Evolutionary conservation across 1,284 basidiomycete species (phyloP), one percentile per base, ranked within the genome.

Genomic region (Phenoliferia sp.): DNA sequence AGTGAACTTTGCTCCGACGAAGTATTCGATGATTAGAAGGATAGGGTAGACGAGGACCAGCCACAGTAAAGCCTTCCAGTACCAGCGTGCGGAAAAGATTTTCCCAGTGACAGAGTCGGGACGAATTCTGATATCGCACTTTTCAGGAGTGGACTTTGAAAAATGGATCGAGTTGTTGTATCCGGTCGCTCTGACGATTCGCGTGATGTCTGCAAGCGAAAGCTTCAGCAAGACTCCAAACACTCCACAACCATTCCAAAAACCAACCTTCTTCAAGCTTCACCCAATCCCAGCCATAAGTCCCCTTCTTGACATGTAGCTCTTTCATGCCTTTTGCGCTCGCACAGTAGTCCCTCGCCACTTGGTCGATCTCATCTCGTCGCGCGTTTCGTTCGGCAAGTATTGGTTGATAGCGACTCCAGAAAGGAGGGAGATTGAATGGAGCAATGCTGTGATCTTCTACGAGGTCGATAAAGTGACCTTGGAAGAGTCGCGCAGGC

Each of bases 41-140:
- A 59, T 39, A 17, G 35, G 35, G 58, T 59, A 59, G 58, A 59
- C 35, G n/a, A 44, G 32, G 58, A 59, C 6, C 12, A 36, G 58
- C 58, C 58, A 56, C 31, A 56, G 55, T 16, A 56, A 32, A 32
- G 29, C 55, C 29, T 56, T 56, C 55, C 55, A 56, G 28, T 56
- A 56, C 55, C 55, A 56, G 31, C 28, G 2, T 16, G 29, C 15
- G 29, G 55, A 56, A 32, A 56, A 56, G 55, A 56, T 56, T 16
- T 16, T 31, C 22, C 10, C 55, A 17, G 34, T 15, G 2, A 32
- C 28, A 16, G 26, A 31, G 55, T 56, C 29, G 55, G 55, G 28
- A 31, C 55, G 55, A 3, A 56, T 31, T 6, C 31, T 56, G 29
- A 56, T 56, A 17, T 56, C 29, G 55, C 28, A 31, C 10, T 56